Conservation (phyloP, 805 yeast genomes). For the Saccharomycopsis synnaedendra region DNA sequence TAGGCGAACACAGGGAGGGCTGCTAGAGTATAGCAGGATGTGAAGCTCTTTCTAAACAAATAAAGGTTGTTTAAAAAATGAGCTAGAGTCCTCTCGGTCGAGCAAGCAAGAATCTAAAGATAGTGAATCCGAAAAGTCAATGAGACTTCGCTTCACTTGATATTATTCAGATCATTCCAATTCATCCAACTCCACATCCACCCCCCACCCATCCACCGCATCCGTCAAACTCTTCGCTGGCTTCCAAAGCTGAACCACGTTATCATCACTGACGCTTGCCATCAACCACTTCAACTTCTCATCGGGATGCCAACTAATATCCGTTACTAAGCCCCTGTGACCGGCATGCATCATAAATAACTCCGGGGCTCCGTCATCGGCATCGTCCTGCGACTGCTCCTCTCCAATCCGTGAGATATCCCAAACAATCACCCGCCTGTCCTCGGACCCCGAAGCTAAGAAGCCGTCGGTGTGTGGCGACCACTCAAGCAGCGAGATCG, state of each 20-base stretch:
- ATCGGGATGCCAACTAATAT: constrained; percentile 53
- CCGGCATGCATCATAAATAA: constrained; percentile 89
- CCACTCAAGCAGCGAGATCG: constrained; percentile 66
- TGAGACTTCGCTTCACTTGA: no score
- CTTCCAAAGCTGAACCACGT: constrained; percentile 35
- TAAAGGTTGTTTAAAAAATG: no score
- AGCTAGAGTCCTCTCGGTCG: no score
- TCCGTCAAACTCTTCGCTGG: constrained; percentile 26
- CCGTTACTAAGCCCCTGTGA: constrained; percentile 68
- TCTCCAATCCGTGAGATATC: constrained; percentile 70
- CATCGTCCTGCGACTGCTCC: constrained; percentile 78
- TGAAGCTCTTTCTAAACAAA: no score
- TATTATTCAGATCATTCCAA: no score
- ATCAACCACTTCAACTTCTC: constrained; percentile 60
- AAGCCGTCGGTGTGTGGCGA: constrained; percentile 70
- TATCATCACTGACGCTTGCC: constrained; percentile 42
- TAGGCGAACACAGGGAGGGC: no score
- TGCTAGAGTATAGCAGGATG: no score
- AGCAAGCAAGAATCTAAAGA: no score
- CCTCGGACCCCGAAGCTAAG: constrained; percentile 66
- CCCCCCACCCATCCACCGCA: constrained; percentile 15
- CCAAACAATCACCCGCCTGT: constrained; percentile 73
- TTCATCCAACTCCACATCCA: no score
- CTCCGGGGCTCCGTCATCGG: constrained; percentile 87
- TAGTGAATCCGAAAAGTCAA: no score